phyloP scores from a whole-genome alignment of 805 yeast species.

The Hanseniaspora taiwanica region DNA sequence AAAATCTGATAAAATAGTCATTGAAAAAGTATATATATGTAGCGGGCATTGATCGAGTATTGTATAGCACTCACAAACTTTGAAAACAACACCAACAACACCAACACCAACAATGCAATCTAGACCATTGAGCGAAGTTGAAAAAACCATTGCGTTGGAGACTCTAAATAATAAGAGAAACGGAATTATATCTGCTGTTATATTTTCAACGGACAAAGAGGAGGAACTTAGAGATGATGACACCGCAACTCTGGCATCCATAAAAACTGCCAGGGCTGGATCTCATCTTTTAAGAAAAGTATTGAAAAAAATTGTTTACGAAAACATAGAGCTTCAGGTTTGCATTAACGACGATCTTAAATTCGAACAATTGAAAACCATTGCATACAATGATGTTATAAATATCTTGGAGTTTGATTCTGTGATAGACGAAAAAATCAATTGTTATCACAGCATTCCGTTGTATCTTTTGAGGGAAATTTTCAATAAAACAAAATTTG shows the following conservation, averaged over 20 bases:
- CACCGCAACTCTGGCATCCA: slow-evolving; percentile 12
- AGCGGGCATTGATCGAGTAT: too few relatives aligned
- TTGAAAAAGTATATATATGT: too few relatives aligned
- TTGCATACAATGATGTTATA: slow-evolving; percentile 14
- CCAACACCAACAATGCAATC: slow-evolving; percentile 9
- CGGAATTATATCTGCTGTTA: slow-evolving; percentile 17
- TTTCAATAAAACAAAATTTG: slow-evolving; percentile 14
- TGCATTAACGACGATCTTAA: slow-evolving; percentile 15
- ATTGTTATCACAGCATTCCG: slow-evolving; percentile 19
- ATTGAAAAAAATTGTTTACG: slow-evolving; percentile 11
- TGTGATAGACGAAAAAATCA: slow-evolving; percentile 15
- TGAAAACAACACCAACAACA: neutral
- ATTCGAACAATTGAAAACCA: slow-evolving; percentile 12
- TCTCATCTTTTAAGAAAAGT: slow-evolving; percentile 11
- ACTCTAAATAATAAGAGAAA: slow-evolving; percentile 14
- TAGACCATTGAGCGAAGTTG: slow-evolving; percentile 16
- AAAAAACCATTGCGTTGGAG: slow-evolving; percentile 15
- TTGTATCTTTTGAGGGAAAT: slow-evolving; percentile 18
- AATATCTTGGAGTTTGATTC: slow-evolving; percentile 14
- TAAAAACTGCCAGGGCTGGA: slow-evolving; percentile 11
- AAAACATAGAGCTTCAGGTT: slow-evolving; percentile 14
- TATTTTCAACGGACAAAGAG: slow-evolving; percentile 10
- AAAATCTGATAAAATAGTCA: too few relatives aligned
- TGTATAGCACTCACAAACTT: neutral
- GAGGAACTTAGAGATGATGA: slow-evolving; percentile 13